These are phyloP conservation scores for Zalaria obscura DNA, from an alignment of 2,329 filamentous ascomycete species.

Conservation along the genomic window DNA sequence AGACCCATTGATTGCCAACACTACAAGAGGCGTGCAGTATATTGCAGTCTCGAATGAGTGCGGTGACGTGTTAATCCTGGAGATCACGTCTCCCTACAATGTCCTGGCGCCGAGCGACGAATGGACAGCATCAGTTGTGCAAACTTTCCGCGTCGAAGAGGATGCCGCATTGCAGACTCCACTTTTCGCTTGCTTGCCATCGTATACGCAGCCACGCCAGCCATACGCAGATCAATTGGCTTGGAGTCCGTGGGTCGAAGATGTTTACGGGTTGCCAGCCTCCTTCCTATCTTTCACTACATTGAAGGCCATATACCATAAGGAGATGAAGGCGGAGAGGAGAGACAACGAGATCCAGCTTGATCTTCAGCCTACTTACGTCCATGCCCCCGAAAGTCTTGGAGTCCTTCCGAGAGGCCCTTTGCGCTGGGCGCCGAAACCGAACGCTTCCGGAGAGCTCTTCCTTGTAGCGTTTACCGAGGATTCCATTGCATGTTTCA, in stretches of 20 bases:
- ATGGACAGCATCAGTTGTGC: constrained; percentile 7
- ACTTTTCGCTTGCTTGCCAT: constrained; percentile 2
- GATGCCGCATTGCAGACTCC: neutral
- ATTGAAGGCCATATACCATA: neutral
- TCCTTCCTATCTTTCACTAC: constrained; percentile 21
- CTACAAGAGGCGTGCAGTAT: constrained; percentile 5
- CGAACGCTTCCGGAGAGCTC: neutral
- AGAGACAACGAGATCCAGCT: neutral
- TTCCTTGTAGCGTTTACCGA: neutral
- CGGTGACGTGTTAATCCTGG: constrained; percentile 23
- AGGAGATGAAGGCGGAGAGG: neutral
- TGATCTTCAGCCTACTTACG: neutral
- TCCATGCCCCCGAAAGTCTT: neutral
- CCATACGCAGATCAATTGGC: constrained; percentile 20
- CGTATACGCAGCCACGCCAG: constrained; percentile 17
- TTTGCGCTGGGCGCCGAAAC: constrained; percentile 7
- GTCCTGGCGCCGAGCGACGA: constrained; percentile 5
- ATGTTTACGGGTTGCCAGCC: constrained; percentile 7
- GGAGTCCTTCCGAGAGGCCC: neutral
- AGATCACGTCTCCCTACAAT: constrained; percentile 23
- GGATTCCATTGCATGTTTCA: neutral
- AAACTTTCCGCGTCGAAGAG: constrained; percentile 1
- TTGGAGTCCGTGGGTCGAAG: constrained; percentile 24
- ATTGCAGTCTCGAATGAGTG: constrained; percentile 27
- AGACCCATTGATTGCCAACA: neutral